phyloP scores from a whole-genome alignment of 164 flowering plant species.

The Tetrastigma voinierianum region DNA sequence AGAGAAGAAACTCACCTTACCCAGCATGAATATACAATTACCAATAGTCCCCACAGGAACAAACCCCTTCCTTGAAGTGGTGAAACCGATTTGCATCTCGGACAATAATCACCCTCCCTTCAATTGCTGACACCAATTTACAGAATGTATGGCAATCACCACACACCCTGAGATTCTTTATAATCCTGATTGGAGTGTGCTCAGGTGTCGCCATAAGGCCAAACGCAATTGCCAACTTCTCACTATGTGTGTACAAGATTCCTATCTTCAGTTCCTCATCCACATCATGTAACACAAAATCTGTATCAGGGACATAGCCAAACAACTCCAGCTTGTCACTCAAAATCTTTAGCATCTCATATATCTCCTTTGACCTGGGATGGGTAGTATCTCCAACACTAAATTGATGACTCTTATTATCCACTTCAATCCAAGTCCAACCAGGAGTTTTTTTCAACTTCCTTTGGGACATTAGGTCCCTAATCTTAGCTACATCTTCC shows the following conservation, averaged over 20 bases:
- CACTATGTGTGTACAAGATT: conserved; percentile 43
- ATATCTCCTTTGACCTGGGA: conserved; percentile 42
- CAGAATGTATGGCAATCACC: conserved; percentile 56
- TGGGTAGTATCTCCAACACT: conserved; percentile 45
- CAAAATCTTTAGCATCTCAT: conserved; percentile 31
- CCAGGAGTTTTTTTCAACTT: conserved; percentile 56
- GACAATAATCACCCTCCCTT: conserved; percentile 37
- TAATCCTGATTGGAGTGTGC: conserved; percentile 38
- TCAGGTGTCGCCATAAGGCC: conserved; percentile 42
- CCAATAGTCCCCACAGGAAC: conserved; percentile 67
- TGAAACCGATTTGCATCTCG: conserved; percentile 63
- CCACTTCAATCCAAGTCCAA: conserved; percentile 57
- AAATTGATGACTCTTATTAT: conserved; percentile 35
- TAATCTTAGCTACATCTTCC: conserved; percentile 48
- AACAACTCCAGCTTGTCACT: conserved; percentile 38
- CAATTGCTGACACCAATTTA: conserved; percentile 39
- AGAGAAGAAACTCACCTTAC: conserved; percentile 2
- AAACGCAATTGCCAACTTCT: conserved; percentile 57
- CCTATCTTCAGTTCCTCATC: conserved; percentile 55
- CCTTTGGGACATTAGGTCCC: conserved; percentile 41
- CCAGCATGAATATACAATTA: conserved; percentile 11
- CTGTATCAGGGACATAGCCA: conserved; percentile 59
- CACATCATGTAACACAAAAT: conserved; percentile 56
- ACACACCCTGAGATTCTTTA: conserved; percentile 57
- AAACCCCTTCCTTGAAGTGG: conserved; percentile 50